phyloP scores from a whole-genome alignment of 331 rosid species.

The Stylosanthes scabra region DNA sequence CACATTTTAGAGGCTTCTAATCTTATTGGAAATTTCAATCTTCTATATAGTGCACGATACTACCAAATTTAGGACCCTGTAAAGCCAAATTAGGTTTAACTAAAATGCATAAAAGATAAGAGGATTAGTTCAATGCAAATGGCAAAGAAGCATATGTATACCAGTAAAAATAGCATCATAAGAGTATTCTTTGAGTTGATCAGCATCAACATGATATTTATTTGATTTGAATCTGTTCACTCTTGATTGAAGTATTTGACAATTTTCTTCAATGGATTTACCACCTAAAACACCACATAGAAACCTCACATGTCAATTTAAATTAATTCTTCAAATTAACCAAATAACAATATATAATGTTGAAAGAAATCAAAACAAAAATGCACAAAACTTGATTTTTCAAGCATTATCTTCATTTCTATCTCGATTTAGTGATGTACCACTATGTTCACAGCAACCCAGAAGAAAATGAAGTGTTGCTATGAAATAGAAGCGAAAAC shows the following conservation, averaged over 20 bases:
- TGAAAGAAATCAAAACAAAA: background rate
- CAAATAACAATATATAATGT: background rate
- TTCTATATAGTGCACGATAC: background rate
- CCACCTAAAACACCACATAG: slow-evolving; percentile 65
- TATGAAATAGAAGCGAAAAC: background rate
- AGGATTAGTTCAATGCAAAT: slow-evolving; percentile 7
- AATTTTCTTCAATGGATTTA: slow-evolving; percentile 78
- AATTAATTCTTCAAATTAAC: slow-evolving; percentile 23
- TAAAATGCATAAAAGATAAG: slow-evolving; percentile 25
- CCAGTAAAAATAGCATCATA: slow-evolving; percentile 88
- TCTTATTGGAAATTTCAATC: background rate
- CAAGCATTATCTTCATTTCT: background rate
- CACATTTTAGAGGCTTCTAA: background rate
- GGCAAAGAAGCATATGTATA: slow-evolving; percentile 20
- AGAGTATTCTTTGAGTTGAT: slow-evolving; percentile 72
- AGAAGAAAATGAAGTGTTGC: slow-evolving; percentile 13
- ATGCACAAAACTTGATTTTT: background rate
- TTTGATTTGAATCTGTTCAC: slow-evolving; percentile 85
- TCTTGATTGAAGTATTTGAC: slow-evolving; percentile 95
- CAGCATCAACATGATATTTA: slow-evolving; percentile 64
- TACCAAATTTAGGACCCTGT: background rate
- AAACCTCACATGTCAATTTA: slow-evolving; percentile 21
- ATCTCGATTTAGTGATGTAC: too few species aligned
- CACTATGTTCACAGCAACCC: too few species aligned
- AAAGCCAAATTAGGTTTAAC: background rate